A percentile compares a stretch with the other conserved stretches of the same genome.
phyloP scores from a whole-genome alignment of 352 stramenopile species.

The Plasmopara viticola region DNA sequence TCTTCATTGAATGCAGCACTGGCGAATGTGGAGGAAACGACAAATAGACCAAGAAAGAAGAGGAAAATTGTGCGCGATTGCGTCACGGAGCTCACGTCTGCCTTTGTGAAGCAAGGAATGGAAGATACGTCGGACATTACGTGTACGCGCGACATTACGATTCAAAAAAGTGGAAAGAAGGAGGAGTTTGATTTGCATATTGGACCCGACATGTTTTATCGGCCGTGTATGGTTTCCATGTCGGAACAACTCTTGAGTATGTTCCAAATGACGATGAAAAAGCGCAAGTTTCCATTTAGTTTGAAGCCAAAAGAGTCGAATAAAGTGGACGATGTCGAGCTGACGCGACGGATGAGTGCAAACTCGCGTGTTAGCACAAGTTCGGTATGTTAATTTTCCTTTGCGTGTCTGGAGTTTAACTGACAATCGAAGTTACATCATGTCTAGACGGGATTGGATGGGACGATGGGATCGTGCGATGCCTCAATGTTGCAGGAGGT shows the following conservation, averaged over 20 bases:
- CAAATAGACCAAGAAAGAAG: slow-evolving; percentile 63
- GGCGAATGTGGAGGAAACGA: slow-evolving; percentile 35
- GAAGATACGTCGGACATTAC: slow-evolving; percentile 72
- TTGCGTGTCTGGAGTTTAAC: neutral
- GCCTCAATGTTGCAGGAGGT: slow-evolving; percentile 29
- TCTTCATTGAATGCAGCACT: slow-evolving; percentile 61
- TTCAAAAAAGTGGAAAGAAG: slow-evolving; percentile 17
- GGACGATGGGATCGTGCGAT: slow-evolving; percentile 26
- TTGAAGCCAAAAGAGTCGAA: slow-evolving; percentile 20
- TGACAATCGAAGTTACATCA: neutral
- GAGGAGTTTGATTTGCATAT: slow-evolving; percentile 17
- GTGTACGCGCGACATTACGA: slow-evolving; percentile 40
- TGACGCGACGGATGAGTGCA: slow-evolving; percentile 60
- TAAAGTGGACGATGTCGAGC: slow-evolving; percentile 46
- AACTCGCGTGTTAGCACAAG: slow-evolving; percentile 49
- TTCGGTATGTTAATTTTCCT: slow-evolving; percentile 29
- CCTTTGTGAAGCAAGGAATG: slow-evolving; percentile 72
- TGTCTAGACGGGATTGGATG: slow-evolving; percentile 23
- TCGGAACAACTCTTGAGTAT: slow-evolving; percentile 58
- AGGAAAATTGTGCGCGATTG: slow-evolving; percentile 75
- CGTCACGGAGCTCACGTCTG: slow-evolving; percentile 72
- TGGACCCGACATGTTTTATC: slow-evolving; percentile 44
- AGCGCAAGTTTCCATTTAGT: slow-evolving; percentile 73
- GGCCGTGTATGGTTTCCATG: slow-evolving; percentile 53
- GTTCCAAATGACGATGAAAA: slow-evolving; percentile 84